These are phyloP conservation scores for Fragilariopsis cylindrus DNA, from an alignment of 108 stramenopile genomes.

Conservation along the genomic window DNA sequence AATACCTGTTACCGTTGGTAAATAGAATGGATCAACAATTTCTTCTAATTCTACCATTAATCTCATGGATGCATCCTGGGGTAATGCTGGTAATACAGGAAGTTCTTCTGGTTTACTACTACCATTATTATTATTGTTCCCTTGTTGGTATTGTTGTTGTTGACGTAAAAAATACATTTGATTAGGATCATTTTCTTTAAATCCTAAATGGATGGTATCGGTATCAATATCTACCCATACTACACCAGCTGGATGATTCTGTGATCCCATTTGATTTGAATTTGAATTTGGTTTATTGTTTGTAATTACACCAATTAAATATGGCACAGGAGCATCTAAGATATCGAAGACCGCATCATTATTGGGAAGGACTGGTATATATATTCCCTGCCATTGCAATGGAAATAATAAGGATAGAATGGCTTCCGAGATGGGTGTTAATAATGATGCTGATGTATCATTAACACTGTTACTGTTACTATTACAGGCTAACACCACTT, in stretches of 20 bases:
- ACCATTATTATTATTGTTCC: background rate
- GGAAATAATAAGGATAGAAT: conserved; percentile 80
- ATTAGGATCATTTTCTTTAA: conserved; percentile 26
- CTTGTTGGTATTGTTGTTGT: conserved; percentile 18
- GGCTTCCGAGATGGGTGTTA: conserved; percentile 82
- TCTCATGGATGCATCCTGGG: conserved; percentile 53
- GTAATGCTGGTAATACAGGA: conserved; percentile 50
- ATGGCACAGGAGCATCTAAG: conserved; percentile 88
- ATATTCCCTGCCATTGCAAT: conserved; percentile 73
- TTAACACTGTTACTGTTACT: no score
- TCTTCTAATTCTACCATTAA: conserved; percentile 66
- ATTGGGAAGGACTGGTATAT: conserved; percentile 76
- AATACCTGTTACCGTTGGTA: conserved; percentile 27
- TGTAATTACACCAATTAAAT: conserved; percentile 71
- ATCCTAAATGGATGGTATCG: conserved; percentile 73
- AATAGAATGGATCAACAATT: conserved; percentile 29
- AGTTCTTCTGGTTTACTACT: background rate
- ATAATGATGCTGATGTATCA: conserved; percentile 54
- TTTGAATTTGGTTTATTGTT: conserved; percentile 13
- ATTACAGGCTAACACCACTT: conserved; percentile 54
- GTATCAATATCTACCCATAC: conserved; percentile 80
- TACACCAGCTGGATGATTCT: conserved; percentile 37
- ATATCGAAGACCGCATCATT: conserved; percentile 31
- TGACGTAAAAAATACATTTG: background rate
- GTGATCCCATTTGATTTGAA: conserved; percentile 10